Evolutionary conservation across 176 grass and related monocot genomes (phyloP), one percentile per base, ranked within the genome.

Genomic region (Stipa capillata): DNA sequence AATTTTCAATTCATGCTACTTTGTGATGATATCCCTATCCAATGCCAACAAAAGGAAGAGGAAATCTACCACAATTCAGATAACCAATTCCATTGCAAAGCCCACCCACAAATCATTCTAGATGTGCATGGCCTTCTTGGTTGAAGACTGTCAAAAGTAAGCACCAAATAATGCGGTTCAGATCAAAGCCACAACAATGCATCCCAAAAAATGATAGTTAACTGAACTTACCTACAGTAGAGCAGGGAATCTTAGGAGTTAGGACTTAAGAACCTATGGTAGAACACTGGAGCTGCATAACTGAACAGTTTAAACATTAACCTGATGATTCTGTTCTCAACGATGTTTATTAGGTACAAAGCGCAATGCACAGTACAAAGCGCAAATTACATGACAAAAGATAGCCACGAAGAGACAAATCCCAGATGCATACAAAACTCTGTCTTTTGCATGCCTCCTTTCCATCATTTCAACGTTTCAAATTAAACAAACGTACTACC

Each of bases 351-450:
- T 53, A 45, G 55, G 36, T 72, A 31, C 36, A 51, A n/a, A 20
- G 35, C 11, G 23, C 50, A 39, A 41, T 29, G 6, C 10, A 13
- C 66, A 8, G 4, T 18, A 65, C 27, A 80, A 5, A 55, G 45
- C 12, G 5, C 5, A 28, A 51, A 40, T 16, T 70, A 70, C 47
- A 47, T 8, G 36, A 81, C 28, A 75, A 48, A 40, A 47, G 10
- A 65, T 47, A 47, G 59, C 18, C 33, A 43, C 5, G 33, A 59
- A 2, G 40, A 57, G 80, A 80, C 86, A 74, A 75, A 62, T 74
- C 56, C 39, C 61, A 80, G 45, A 68, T 45, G 59, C 61, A 41
- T 51, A 75, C 87, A 80, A 45, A 37, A 56, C 1, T 25, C n/a
- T 63, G 76, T 60, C 60, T 59, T 79, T 15, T 44, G 28, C 36